Conservation (phyloP, 2,329 filamentous ascomycete species). For the Fusarium temperatum region DNA sequence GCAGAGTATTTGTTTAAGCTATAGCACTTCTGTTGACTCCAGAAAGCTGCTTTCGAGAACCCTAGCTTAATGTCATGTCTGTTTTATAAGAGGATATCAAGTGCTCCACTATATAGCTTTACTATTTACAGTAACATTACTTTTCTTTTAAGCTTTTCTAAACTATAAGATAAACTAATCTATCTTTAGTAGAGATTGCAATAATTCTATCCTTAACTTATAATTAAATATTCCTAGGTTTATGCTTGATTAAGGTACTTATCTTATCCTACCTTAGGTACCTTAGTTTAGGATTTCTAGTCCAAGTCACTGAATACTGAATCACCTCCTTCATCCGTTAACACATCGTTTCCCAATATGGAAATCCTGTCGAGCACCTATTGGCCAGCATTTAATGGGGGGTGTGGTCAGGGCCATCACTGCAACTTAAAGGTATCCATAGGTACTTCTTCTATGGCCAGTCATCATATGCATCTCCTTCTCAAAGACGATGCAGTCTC, state of each 20-base stretch:
- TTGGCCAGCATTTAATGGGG: constrained; percentile 6
- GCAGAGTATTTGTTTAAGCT: neutral
- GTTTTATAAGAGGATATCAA: neutral
- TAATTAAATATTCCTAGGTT: neutral
- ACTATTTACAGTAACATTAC: neutral
- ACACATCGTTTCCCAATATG: constrained; percentile 10
- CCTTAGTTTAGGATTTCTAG: neutral
- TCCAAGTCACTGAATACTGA: neutral
- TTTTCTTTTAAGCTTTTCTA: neutral
- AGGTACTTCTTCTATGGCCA: neutral
- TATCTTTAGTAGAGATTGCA: neutral
- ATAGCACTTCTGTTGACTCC: neutral
- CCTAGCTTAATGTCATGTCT: neutral
- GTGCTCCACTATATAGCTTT: no score
- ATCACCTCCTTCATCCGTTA: neutral
- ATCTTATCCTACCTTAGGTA: no score
- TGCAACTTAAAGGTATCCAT: neutral
- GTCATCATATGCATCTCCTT: neutral
- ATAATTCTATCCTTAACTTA: neutral
- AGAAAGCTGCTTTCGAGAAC: neutral
- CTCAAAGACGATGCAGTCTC: neutral
- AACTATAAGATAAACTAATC: no score
- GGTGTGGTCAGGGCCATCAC: neutral
- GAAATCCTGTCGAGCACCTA: constrained; percentile 14
- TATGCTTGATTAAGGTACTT: neutral